Evolutionary conservation across 108 stramenopile species (phyloP).

Genomic region (Nitzschia sp.): DNA sequence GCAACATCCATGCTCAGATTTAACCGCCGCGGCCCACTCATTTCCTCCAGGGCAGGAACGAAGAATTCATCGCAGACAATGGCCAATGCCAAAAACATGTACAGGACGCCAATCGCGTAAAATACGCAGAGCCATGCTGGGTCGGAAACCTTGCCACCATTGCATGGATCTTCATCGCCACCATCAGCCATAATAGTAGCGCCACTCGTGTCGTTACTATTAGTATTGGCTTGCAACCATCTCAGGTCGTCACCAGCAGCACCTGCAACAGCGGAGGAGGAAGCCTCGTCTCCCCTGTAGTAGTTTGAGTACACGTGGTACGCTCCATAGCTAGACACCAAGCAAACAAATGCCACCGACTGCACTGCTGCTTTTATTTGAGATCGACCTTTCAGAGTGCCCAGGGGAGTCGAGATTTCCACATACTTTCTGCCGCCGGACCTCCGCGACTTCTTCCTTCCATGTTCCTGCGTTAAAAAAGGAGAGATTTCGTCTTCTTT

Average conservation of each 20-base stretch:
- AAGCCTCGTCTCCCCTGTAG: neutral
- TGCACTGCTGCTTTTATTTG: slow-evolving; percentile 46
- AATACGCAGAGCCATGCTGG: slow-evolving; percentile 38
- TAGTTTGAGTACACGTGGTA: slow-evolving; percentile 9
- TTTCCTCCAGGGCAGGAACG: slow-evolving; percentile 83
- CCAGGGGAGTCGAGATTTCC: slow-evolving; percentile 17
- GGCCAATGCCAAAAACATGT: slow-evolving; percentile 86
- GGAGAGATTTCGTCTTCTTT: too few species aligned
- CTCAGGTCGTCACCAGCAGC: neutral
- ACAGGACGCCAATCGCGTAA: slow-evolving; percentile 58
- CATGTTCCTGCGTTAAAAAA: too few species aligned
- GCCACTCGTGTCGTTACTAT: too few species aligned
- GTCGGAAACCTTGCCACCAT: slow-evolving; percentile 27
- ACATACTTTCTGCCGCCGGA: neutral
- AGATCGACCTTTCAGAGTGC: slow-evolving; percentile 33
- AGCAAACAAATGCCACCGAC: slow-evolving; percentile 32
- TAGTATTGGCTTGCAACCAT: neutral
- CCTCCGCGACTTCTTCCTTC: neutral
- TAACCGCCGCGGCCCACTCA: slow-evolving; percentile 48
- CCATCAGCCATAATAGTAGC: neutral
- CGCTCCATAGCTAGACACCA: slow-evolving; percentile 15
- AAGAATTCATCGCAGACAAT: slow-evolving; percentile 88
- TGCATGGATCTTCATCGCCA: slow-evolving; percentile 6
- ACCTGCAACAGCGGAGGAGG: neutral
- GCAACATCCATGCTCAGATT: slow-evolving; percentile 82